Evolutionary conservation across 495 filamentous ascomycete species (phyloP).

Genomic region (Xylaria telfairii): DNA sequence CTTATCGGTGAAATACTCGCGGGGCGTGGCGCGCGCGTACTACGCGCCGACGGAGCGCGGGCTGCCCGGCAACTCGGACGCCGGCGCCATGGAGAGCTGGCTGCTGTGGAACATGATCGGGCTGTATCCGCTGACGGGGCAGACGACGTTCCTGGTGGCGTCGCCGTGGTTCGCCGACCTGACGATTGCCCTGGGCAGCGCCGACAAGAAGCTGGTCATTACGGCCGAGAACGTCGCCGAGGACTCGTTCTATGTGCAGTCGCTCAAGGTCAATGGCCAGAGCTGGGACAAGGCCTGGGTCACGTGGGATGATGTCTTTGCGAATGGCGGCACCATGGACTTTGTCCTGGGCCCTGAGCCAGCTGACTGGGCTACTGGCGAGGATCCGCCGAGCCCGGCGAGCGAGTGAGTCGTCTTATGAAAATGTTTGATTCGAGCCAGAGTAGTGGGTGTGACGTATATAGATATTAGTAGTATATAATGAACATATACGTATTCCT

Average conservation of each 20-base stretch:
- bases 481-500: neutral
- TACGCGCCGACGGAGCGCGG: conserved; percentile 58
- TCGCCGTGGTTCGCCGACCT: conserved; percentile 68
- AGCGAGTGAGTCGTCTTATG: conserved; percentile 12
- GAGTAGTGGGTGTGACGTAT: neutral
- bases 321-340: conserved; percentile 64
- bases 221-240: conserved; percentile 56
- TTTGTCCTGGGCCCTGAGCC: conserved; percentile 64
- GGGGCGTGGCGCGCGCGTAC: conserved; percentile 61
- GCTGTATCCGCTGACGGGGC: conserved; percentile 68
- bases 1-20: conserved; percentile 60
- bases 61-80: conserved; percentile 71
- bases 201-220: conserved; percentile 58
- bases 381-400: conserved; percentile 59
- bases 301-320: conserved; percentile 68
- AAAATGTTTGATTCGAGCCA: neutral
- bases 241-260: conserved; percentile 62
- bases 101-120: conserved; percentile 75
- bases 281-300: conserved; percentile 66
- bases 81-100: conserved; percentile 74
- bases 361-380: conserved; percentile 62
- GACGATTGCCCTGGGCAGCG: conserved; percentile 60
- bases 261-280: conserved; percentile 55
- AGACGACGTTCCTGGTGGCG: conserved; percentile 68
- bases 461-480: conserved; percentile 2